Evolutionary conservation across 352 stramenopile genomes (phyloP), one percentile per base, ranked within the genome.

Genomic region (Globisporangium perplexum): DNA sequence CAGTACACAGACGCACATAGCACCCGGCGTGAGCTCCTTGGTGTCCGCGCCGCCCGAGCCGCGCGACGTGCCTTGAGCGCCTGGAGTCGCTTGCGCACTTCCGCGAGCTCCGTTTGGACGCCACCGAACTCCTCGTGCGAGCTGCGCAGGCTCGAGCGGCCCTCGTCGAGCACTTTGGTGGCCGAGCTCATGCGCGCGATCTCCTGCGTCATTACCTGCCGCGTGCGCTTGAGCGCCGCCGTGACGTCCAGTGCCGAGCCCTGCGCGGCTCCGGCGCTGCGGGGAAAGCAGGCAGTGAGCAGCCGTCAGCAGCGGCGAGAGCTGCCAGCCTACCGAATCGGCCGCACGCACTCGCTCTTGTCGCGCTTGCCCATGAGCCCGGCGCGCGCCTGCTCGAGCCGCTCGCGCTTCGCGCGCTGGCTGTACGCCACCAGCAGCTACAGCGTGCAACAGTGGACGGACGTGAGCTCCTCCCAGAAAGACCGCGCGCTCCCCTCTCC

Each of bases 81-180:
- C 58, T 81, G 84, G n/a, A 92, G 67, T 15, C 66, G 65, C 59
- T 83, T 75, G 2, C 70, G 62, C 41, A 92, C 77, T 55, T 77
- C 62, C 1, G 36, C 59, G 24, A 92, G 72, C 57, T 89, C 73
- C 1, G 73, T 60, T 28, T 83, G 74, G 4, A 89, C 73, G 43
- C 66, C 67, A 17, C 67, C 63, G 45, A 73, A 90, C 49, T 92
- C 79, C 26, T 81, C 58, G 47, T 83, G 77, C 6, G 79, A 85
- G 52, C 62, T 89, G 46, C 69, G 64, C 11, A 92, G 67, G 55
- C 70, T 86, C 44, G 62, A 28, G 2, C 77, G 69, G 0, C 78
- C 82, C 39, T 88, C 70, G 56, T 89, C 79, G 69, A 91, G 64
- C 26, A 91, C 68, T 61, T 83, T 74, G 17, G 64, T 79, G 41